These are phyloP conservation scores for Candida maris DNA, from an alignment of 805 yeast genomes.

Conservation along the genomic window DNA sequence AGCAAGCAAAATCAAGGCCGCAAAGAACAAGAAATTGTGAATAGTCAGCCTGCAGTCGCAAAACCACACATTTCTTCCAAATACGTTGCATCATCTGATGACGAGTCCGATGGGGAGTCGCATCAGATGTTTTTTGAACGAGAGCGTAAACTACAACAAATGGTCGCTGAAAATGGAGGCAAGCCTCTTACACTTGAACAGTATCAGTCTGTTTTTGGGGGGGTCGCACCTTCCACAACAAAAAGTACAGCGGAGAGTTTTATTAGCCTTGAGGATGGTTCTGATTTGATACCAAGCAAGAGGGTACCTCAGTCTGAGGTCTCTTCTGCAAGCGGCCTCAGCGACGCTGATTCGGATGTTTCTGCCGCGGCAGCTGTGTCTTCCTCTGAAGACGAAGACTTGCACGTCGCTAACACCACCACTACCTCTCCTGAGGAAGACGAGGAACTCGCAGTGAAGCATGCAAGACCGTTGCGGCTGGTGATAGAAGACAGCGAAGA, in stretches of 20 bases:
- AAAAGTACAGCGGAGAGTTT: conserved; percentile 5
- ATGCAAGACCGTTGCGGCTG: background rate
- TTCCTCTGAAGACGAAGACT: background rate
- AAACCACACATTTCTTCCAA: conserved; percentile 45
- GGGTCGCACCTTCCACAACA: background rate
- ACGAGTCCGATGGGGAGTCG: conserved; percentile 56
- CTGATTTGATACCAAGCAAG: no score
- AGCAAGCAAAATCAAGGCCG: conserved; percentile 13
- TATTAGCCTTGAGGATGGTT: conserved; percentile 13
- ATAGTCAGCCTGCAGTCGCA: background rate
- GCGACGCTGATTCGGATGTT: no score
- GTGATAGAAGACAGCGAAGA: conserved; percentile 4
- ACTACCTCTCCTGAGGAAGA: background rate
- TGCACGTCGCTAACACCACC: background rate
- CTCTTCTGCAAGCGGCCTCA: no score
- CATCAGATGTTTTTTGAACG: conserved; percentile 50
- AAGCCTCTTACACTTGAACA: conserved; percentile 27
- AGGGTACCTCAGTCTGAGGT: no score
- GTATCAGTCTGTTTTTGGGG: conserved; percentile 15
- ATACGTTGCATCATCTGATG: conserved; percentile 58
- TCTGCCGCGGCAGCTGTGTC: no score
- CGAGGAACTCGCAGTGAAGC: background rate
- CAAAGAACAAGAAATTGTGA: background rate
- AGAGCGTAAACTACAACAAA: conserved; percentile 47
- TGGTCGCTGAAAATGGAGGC: conserved; percentile 25